These are phyloP conservation scores for Prunus dulcis DNA, from an alignment of 306 rosid species.

Conservation along the genomic window DNA sequence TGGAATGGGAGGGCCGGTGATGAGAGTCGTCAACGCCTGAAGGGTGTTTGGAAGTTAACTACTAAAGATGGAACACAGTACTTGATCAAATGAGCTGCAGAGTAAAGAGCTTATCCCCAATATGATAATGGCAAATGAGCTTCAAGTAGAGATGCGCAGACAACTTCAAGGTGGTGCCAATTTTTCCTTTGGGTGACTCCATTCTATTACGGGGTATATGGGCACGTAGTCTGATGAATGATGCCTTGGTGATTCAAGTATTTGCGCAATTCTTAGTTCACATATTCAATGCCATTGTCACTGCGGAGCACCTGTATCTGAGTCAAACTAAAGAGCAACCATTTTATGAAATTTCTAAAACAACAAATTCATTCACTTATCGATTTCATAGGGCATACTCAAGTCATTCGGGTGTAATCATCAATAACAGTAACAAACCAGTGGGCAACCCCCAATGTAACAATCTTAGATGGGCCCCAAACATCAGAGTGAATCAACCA, in stretches of 20 bases:
- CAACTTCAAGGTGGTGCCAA: not conserved
- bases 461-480: not conserved
- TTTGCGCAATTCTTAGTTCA: no score
- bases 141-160: not conserved
- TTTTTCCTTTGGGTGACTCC: not conserved
- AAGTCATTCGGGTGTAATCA: not conserved
- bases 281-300: not conserved
- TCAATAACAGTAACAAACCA: not conserved
- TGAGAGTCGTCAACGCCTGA: no score
- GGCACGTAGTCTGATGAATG: not conserved
- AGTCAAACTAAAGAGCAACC: not conserved
- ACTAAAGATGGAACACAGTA: accelerated
- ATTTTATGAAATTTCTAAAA: not conserved
- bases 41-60: no score
- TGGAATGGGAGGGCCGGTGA: no score
- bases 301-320: not conserved
- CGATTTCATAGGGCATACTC: not conserved
- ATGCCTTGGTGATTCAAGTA: not conserved
- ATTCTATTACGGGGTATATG: not conserved
- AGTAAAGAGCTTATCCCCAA: not conserved
- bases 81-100: no score
- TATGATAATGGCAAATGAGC: not conserved
- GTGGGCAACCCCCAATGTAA: not conserved
- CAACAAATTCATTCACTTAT: not conserved
- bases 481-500: not conserved